These are phyloP conservation scores for Letharia lupina DNA, from an alignment of 495 filamentous ascomycete species.

Conservation along the genomic window DNA sequence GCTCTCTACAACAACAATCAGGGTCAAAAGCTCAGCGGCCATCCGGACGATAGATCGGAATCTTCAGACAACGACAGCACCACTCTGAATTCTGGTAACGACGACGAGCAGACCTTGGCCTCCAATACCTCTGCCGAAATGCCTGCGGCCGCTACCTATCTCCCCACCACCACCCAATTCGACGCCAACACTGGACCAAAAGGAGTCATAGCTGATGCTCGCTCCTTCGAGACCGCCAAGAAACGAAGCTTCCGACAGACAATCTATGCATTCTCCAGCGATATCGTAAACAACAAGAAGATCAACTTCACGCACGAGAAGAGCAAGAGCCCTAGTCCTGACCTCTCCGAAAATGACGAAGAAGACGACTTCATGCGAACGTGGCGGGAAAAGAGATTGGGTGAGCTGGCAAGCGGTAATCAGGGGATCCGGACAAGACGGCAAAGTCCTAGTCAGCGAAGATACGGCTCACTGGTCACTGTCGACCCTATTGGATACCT, in stretches of 20 bases:
- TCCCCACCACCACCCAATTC: conserved; percentile 52
- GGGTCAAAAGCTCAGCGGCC: conserved; percentile 36
- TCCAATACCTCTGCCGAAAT: conserved; percentile 40
- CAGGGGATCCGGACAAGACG: conserved; percentile 43
- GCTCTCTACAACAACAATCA: conserved; percentile 51
- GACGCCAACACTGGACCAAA: conserved; percentile 92
- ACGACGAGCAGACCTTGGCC: conserved; percentile 50
- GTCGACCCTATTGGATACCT: conserved; percentile 90
- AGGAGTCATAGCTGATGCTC: conserved; percentile 93
- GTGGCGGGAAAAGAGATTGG: conserved; percentile 72
- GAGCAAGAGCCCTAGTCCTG: conserved; percentile 36
- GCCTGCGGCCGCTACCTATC: conserved; percentile 41
- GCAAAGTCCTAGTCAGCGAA: conserved; percentile 58
- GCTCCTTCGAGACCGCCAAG: conserved; percentile 77
- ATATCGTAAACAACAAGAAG: conserved; percentile 27
- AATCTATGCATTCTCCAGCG: conserved; percentile 33
- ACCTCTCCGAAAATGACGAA: conserved; percentile 45
- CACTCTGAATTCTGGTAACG: conserved; percentile 46
- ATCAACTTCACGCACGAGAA: conserved; percentile 37
- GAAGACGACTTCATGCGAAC: conserved; percentile 75
- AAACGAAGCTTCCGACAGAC: conserved; percentile 52
- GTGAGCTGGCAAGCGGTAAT: conserved; percentile 59
- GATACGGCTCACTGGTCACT: conserved; percentile 67
- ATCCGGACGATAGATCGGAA: conserved; percentile 49
- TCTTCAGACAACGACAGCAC: conserved; percentile 33